Evolutionary conservation across 257 asterid species (phyloP).

Genomic region (Solanum pinnatisectum): DNA sequence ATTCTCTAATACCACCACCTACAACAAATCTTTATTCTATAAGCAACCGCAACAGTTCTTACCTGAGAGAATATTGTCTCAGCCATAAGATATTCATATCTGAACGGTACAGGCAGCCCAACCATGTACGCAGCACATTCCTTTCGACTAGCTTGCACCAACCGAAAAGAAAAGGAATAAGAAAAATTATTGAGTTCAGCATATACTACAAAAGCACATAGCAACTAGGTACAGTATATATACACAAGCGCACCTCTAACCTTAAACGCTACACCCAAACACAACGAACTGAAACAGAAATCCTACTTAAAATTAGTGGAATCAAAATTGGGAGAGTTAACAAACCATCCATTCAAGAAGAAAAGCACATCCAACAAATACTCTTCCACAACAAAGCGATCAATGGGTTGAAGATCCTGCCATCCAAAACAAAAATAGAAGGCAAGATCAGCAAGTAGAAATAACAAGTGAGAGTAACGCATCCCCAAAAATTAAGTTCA

Average conservation of each 20-base stretch:
- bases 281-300: background rate
- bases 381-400: conserved; percentile 92
- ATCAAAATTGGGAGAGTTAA: conserved; percentile 14
- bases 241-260: background rate
- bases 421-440: conserved; percentile 1
- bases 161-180: conserved; percentile 18
- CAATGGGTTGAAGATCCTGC: conserved; percentile 89
- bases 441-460: background rate
- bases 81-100: conserved; percentile 97
- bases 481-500: background rate
- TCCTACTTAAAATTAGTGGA: background rate
- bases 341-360: conserved; percentile 95
- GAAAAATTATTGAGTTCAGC: background rate
- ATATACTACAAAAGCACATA: background rate
- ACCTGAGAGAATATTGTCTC: conserved; percentile 99
- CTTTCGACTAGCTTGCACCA: conserved; percentile 98
- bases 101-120: conserved; percentile 93
- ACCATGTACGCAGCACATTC: conserved; percentile 97
- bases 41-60: background rate
- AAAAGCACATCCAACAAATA: conserved; percentile 87
- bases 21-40: background rate
- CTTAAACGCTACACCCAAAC: background rate
- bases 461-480: background rate
- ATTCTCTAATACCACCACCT: background rate
- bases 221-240: background rate